Conservation (phyloP, 176 grass and related monocot genomes). For the Themeda triandra region DNA sequence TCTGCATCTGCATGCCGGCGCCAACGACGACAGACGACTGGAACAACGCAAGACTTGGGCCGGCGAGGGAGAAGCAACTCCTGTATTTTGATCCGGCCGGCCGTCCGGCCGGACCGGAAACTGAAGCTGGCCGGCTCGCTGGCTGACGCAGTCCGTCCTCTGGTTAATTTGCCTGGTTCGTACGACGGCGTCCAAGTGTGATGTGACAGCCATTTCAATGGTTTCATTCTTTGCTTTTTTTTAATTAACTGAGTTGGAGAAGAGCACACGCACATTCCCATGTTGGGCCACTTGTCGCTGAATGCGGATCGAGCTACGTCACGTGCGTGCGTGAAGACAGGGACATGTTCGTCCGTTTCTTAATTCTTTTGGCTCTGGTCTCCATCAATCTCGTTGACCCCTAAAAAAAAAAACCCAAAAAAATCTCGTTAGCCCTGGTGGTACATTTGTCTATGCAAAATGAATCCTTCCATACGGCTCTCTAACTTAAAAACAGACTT, state of each 20-base stretch:
- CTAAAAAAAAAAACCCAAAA: too few species aligned
- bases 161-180: background rate
- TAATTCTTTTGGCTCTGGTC: background rate
- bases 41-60: too few species aligned
- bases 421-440: too few species aligned
- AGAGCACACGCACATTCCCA: background rate
- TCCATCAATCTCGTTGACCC: background rate
- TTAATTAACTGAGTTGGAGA: background rate
- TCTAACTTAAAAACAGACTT: too few species aligned
- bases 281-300: background rate
- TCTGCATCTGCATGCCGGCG: too few species aligned
- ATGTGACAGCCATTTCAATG: background rate
- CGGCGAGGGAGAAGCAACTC: background rate
- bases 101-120: too few species aligned
- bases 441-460: too few species aligned
- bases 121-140: background rate
- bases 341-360: background rate
- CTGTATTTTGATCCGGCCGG: background rate
- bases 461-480: too few species aligned
- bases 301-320: background rate
- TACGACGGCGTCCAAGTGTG: constrained; percentile 3
- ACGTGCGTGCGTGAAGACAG: constrained; percentile 1
- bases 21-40: too few species aligned
- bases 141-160: background rate
- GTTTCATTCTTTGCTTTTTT: background rate